A percentile compares a stretch with the other conserved stretches of the same genome.
phyloP scores from a whole-genome alignment of 2,329 filamentous ascomycete species.

The Fusarium pseudonygamai region DNA sequence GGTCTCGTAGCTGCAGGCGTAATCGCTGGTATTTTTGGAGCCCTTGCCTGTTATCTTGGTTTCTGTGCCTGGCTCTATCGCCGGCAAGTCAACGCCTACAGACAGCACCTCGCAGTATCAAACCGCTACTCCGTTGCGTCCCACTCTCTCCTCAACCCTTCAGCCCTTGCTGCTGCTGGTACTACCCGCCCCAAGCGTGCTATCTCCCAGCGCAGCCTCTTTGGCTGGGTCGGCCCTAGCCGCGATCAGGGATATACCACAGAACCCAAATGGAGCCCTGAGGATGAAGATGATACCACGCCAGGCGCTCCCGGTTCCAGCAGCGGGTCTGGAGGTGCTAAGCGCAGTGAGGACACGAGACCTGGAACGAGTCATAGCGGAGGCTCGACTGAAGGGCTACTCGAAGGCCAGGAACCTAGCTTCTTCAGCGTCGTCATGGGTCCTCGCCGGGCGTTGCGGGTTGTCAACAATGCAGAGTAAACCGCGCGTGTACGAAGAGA shows the following conservation, averaged over 20 bases:
- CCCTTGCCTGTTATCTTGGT: slow-evolving; percentile 71
- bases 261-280: slow-evolving; percentile 46
- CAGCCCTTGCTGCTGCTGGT: not conserved
- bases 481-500: not conserved
- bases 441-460: slow-evolving; percentile 72
- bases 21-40: slow-evolving; percentile 71
- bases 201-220: slow-evolving; percentile 40
- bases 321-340: slow-evolving; percentile 34
- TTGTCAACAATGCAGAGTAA: slow-evolving; percentile 66
- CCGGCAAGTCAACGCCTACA: slow-evolving; percentile 75
- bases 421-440: slow-evolving; percentile 77
- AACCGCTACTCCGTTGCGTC: slow-evolving; percentile 63
- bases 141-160: slow-evolving; percentile 50
- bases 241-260: slow-evolving; percentile 32
- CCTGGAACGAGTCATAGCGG: slow-evolving; percentile 42
- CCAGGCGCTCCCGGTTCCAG: slow-evolving; percentile 37
- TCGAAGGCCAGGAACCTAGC: slow-evolving; percentile 71
- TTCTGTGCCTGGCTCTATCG: slow-evolving; percentile 80
- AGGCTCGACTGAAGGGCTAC: slow-evolving; percentile 60
- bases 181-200: slow-evolving; percentile 19
- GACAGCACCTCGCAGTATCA: slow-evolving; percentile 72
- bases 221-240: slow-evolving; percentile 47
- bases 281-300: slow-evolving; percentile 37
- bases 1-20: slow-evolving; percentile 60
- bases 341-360: slow-evolving; percentile 42